These are phyloP conservation scores for Aspergillus coremiiformis DNA, from an alignment of 495 filamentous ascomycete genomes.

Conservation along the genomic window DNA sequence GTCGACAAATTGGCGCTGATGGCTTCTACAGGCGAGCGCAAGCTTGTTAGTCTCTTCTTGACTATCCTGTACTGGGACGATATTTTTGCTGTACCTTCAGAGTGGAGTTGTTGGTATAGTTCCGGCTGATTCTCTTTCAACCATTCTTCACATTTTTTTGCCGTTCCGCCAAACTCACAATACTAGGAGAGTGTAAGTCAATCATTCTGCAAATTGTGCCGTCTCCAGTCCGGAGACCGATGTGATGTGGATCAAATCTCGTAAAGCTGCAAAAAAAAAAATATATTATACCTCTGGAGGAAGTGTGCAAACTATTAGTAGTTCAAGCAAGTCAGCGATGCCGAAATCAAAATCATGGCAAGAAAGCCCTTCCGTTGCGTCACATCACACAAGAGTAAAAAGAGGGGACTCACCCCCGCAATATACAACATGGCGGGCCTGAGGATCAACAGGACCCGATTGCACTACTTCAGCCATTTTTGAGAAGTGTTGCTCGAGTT, in stretches of 20 bases:
- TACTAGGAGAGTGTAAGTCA: constrained; percentile 53
- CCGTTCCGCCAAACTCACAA: constrained; percentile 96
- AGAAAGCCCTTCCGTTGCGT: neutral
- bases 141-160: constrained; percentile 98
- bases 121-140: constrained; percentile 64
- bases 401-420: constrained; percentile 59
- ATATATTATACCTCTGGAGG: constrained; percentile 75
- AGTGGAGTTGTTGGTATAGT: constrained; percentile 74
- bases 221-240: neutral
- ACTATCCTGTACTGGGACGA: neutral
- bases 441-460: constrained; percentile 42
- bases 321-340: constrained; percentile 11
- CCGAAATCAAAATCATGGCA: too few relatives aligned
- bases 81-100: constrained; percentile 52
- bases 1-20: constrained; percentile 72
- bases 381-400: constrained; percentile 4
- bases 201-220: neutral
- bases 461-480: constrained; percentile 38
- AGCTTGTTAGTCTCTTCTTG: constrained; percentile 2
- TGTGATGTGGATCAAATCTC: too few relatives aligned
- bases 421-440: constrained; percentile 63
- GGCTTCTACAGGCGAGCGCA: constrained; percentile 51
- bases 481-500: neutral
- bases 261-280: neutral
- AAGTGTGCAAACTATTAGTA: constrained; percentile 80